Evolutionary conservation across 192 early-diverging fungal genomes (phyloP).

Genomic region (Umbelopsis sp.): DNA sequence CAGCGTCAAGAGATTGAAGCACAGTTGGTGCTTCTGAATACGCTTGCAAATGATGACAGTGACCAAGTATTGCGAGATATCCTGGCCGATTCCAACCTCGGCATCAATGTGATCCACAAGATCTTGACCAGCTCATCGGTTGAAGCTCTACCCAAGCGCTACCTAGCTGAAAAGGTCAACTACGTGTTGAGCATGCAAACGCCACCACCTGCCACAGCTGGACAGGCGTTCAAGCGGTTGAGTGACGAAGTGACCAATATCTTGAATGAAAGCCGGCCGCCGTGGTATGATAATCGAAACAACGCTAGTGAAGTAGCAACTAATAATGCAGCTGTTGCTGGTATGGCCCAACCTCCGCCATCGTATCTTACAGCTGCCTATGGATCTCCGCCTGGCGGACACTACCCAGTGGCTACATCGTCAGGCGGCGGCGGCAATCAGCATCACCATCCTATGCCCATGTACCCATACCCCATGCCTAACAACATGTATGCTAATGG

Average conservation of each 20-base stretch:
- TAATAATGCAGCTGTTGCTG: neutral
- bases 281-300: conserved; percentile 1
- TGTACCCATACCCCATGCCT: conserved; percentile 8
- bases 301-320: neutral
- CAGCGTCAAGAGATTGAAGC: conserved; percentile 89
- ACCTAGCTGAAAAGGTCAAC: conserved; percentile 8
- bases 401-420: neutral
- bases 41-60: conserved; percentile 47
- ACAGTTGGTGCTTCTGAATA: conserved; percentile 79
- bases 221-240: conserved; percentile 7
- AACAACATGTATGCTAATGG: conserved; percentile 6
- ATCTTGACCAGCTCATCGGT: conserved; percentile 1
- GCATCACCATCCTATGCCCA: neutral
- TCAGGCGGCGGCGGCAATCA: neutral
- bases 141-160: neutral
- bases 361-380: neutral
- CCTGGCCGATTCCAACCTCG: neutral
- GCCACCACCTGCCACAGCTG: neutral
- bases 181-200: neutral
- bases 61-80: conserved; percentile 14
- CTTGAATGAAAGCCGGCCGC: neutral
- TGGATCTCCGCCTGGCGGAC: conserved; percentile 7
- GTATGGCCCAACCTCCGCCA: neutral
- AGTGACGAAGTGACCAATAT: neutral
- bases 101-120: conserved; percentile 5